These are phyloP conservation scores for Forsythia suspensa DNA, from an alignment of 257 asterid genomes.

Conservation along the genomic window DNA sequence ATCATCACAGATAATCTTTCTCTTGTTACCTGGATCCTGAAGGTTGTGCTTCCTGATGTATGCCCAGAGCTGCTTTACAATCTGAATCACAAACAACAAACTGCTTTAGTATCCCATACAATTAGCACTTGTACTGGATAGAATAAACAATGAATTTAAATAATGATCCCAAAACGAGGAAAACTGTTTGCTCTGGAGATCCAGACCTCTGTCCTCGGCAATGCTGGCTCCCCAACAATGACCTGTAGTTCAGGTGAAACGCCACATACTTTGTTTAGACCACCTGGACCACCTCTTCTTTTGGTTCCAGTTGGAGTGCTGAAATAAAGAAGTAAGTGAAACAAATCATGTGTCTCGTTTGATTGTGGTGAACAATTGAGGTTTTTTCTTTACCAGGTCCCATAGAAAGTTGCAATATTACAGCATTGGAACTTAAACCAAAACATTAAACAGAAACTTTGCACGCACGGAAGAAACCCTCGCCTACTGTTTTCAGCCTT, in stretches of 20 bases:
- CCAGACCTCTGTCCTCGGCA: constrained; percentile 86
- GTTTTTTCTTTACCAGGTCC: neutral
- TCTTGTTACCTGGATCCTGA: constrained; percentile 76
- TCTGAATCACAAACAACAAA: constrained; percentile 32
- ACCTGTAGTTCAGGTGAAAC: constrained; percentile 85
- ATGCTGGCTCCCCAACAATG: constrained; percentile 76
- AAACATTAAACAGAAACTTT: constrained; percentile 5
- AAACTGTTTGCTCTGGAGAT: constrained; percentile 13
- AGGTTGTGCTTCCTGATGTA: constrained; percentile 78
- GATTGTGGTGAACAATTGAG: neutral
- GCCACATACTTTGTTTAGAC: constrained; percentile 81
- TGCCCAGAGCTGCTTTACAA: constrained; percentile 75
- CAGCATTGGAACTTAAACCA: neutral
- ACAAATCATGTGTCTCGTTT: neutral
- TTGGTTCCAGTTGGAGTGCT: constrained; percentile 65
- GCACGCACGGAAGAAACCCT: neutral
- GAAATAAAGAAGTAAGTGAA: constrained; percentile 12
- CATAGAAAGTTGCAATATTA: neutral
- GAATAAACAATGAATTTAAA: neutral
- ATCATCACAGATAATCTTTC: constrained; percentile 73
- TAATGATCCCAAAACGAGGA: constrained; percentile 7
- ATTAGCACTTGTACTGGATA: neutral
- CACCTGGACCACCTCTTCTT: constrained; percentile 92
- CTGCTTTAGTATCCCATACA: neutral
- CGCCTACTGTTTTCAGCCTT: neutral